Evolutionary conservation across 768 basidiomycete genomes (phyloP).

Genomic region (Trametes maxima): DNA sequence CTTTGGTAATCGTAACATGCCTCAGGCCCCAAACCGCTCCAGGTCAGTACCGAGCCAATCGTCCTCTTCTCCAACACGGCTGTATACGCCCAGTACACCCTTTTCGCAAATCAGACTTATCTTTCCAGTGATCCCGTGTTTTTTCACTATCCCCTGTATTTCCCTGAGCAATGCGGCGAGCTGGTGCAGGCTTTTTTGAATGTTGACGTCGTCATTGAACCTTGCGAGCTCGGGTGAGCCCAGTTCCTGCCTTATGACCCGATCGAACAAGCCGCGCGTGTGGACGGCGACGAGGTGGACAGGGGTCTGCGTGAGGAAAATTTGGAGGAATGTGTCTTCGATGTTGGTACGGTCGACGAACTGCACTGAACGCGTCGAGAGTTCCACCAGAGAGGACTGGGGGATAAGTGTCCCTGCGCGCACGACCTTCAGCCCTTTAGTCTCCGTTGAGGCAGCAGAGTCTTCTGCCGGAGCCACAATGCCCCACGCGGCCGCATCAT

Average conservation of each 20-base stretch:
- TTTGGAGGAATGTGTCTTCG: slow-evolving; percentile 63
- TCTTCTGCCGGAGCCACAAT: not conserved
- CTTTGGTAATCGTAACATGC: not conserved
- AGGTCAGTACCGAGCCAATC: slow-evolving; percentile 50
- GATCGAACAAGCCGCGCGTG: slow-evolving; percentile 51
- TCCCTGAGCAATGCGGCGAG: slow-evolving; percentile 27
- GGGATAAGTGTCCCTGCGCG: slow-evolving; percentile 35
- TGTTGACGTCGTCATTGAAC: slow-evolving; percentile 29
- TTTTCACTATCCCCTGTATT: slow-evolving; percentile 52
- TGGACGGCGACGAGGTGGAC: slow-evolving; percentile 64
- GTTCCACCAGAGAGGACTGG: slow-evolving; percentile 37
- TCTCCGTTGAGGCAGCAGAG: not conserved
- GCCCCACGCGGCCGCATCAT: slow-evolving; percentile 2
- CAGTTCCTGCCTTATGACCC: slow-evolving; percentile 47
- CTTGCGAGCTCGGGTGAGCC: slow-evolving; percentile 26
- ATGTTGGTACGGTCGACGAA: slow-evolving; percentile 40
- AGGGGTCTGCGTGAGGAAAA: slow-evolving; percentile 70
- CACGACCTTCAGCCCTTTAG: slow-evolving; percentile 27
- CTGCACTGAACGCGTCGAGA: slow-evolving; percentile 30
- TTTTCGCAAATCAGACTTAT: slow-evolving; percentile 57
- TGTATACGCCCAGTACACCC: slow-evolving; percentile 49
- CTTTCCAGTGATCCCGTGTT: slow-evolving; percentile 52
- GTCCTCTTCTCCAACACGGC: slow-evolving; percentile 44
- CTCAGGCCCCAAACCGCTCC: slow-evolving; percentile 24
- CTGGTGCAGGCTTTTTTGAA: slow-evolving; percentile 32